Evolutionary conservation across 75 land plant species (phyloP), one percentile per base, ranked within the genome.

Genomic region (Azolla pinnata): DNA sequence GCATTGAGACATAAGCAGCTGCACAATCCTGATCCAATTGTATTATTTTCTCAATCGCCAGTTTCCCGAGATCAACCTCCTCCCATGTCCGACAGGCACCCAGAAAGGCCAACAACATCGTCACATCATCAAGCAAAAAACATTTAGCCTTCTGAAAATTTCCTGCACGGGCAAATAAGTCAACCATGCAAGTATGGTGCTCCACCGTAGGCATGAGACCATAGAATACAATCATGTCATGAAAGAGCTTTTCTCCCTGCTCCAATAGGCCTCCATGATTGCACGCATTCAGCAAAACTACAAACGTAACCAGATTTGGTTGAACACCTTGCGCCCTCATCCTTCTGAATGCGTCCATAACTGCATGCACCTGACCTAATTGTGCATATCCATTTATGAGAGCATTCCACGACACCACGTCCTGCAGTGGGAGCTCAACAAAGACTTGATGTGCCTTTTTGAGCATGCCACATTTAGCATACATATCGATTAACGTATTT

Each of bases 241-340:
- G 10, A 35, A 35, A 35, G 40, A 35, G 12, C 40, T 5, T 35
- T 12, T 35, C 10, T 5, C 40, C 5, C 40, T 35, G 10, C 10
- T 35, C 40, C 40, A 35, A 12, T 35, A 35, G 40, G 0, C 75
- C 78, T 44, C 33, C 40, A 61, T 52, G 32, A 65, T 63, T 44
- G 45, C 77, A 74, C 50, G 77, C 71, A 26, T 57, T 62, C 19
- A 74, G 54, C 24, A 74, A 57, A 44, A 71, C 54, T 2, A 64
- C n/a, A 33, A 74, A 74, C 26, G 77, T 74, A 2, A 68, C 51
- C 34, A 46, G 56, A 64, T 74, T 64, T 28, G 77, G 77, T 17
- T 52, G 68, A 25, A 57, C 31, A 10, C 21, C 56, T 34, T 51
- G n/a, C n/a, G n/a, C 20, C 18, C 46, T 55, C 69, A 69, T 56